Conservation (phyloP, 2,329 filamentous ascomycete genomes). For the Zasmidium angulare region DNA sequence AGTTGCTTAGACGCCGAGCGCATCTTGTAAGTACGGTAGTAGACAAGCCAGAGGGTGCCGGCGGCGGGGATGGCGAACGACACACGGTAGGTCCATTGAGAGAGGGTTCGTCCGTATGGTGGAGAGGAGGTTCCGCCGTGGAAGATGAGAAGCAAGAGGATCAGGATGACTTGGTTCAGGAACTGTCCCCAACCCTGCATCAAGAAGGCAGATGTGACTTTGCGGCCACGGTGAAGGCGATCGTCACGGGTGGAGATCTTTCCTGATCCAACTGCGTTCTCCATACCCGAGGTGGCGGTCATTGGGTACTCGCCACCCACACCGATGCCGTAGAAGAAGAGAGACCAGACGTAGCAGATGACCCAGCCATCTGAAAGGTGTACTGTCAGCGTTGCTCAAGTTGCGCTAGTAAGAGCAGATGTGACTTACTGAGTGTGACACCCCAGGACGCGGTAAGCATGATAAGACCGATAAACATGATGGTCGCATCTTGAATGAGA, state of each 20-base stretch:
- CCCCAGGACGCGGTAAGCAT: constrained; percentile 95
- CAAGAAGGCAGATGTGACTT: constrained; percentile 91
- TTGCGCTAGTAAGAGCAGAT: background rate
- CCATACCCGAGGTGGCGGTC: constrained; percentile 90
- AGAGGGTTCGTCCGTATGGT: constrained; percentile 73
- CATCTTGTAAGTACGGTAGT: constrained; percentile 97
- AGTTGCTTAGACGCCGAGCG: constrained; percentile 81
- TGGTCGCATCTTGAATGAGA: constrained; percentile 88
- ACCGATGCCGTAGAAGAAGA: constrained; percentile 82
- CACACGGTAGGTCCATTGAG: constrained; percentile 88
- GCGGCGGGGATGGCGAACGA: constrained; percentile 89
- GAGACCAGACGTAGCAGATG: constrained; percentile 91
- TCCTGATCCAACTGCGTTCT: constrained; percentile 73
- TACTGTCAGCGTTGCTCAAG: constrained; percentile 13
- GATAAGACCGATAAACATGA: constrained; percentile 91
- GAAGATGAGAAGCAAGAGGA: constrained; percentile 83
- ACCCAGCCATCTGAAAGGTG: constrained; percentile 74
- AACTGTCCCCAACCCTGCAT: constrained; percentile 99
- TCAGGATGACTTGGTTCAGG: constrained; percentile 86
- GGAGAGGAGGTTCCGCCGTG: constrained; percentile 74
- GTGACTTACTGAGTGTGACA: constrained; percentile 55
- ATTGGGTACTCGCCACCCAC: constrained; percentile 91
- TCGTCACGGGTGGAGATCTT: constrained; percentile 88
- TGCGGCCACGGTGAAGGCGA: constrained; percentile 90
- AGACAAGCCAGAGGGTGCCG: constrained; percentile 90